These are phyloP conservation scores for Sclerospora graminicola DNA, from an alignment of 352 stramenopile genomes.

Conservation along the genomic window DNA sequence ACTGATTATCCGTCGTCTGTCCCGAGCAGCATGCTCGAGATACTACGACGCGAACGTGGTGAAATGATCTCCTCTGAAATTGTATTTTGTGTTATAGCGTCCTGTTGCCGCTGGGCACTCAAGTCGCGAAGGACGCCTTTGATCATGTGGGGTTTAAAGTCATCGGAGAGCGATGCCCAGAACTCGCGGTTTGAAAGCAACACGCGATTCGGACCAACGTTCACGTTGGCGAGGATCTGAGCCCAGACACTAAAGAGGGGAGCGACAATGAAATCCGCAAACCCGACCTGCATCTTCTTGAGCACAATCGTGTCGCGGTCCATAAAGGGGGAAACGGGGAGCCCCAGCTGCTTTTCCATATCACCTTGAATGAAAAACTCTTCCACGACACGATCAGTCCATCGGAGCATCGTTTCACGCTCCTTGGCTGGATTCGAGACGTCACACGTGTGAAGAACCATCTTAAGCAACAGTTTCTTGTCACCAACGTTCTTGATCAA, in stretches of 20 bases:
- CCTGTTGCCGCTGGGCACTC: constrained; percentile 22
- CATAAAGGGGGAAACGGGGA: constrained; percentile 90
- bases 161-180: constrained; percentile 63
- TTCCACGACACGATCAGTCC: constrained; percentile 88
- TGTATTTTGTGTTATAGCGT: constrained; percentile 18
- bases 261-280: constrained; percentile 91
- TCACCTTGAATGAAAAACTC: constrained; percentile 96
- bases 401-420: constrained; percentile 81
- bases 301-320: constrained; percentile 87
- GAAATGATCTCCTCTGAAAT: constrained; percentile 24
- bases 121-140: constrained; percentile 64
- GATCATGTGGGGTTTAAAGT: constrained; percentile 83
- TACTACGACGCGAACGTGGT: constrained; percentile 27
- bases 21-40: constrained; percentile 34
- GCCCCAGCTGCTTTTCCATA: constrained; percentile 85
- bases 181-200: constrained; percentile 77
- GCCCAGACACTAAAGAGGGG: constrained; percentile 82
- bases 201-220: constrained; percentile 49
- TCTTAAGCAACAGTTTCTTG: constrained; percentile 84
- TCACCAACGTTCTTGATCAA: constrained; percentile 77
- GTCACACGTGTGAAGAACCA: constrained; percentile 89
- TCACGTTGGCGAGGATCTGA: constrained; percentile 68
- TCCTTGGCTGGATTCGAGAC: constrained; percentile 92
- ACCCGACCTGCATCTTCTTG: constrained; percentile 90
- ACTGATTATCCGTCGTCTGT: constrained; percentile 32